Base-by-base conservation (phyloP, 345 rosid genomes). In the Psidium friedrichsthalianum region DNA sequence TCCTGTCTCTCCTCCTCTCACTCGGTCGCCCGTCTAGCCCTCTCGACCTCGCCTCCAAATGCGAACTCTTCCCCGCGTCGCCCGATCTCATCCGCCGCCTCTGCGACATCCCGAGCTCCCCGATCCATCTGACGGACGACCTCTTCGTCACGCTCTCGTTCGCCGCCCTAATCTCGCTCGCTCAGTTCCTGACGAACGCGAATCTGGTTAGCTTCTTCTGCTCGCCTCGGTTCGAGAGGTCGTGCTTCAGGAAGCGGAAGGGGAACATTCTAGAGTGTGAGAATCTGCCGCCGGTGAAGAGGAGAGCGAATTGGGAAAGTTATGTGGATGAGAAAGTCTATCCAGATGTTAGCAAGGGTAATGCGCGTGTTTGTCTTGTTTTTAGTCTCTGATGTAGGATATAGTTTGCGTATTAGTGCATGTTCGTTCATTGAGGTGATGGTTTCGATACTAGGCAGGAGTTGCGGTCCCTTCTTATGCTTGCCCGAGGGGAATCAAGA, bases 31-130 rank as follows among this genome's bases (percentile, higher is more conserved):
- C 95, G 6, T 81, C 89, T n/a, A 82, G 87, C 25, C 92, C 89
- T 18, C 80, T 76, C 5, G 89, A 89, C 15, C 90, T 94, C 86
- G 90, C 92, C 9, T 85, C 90, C 20, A 87, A 74, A 21, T 92
- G 93, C 90, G 69, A 83, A 29, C 88, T 89, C 64, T 91, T 93
- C 87, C 87, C 61, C 16, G 89, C 91, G 8, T 84, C 90, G 25
- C 89, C 94, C 4, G 86, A 88, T 42, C 85, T 88, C 57, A 64
- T 94, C 88, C 83, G 54, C 25, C 88, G 44, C 61, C 93, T 93
- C 84, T 91, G 94, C 89, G 84, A 61, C 24, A 52, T 90, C 84
- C 93, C 93, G 57, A 49, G 87, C 86, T 92, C 97, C 1, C 95
- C 95, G 20, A 87, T 93, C 86, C 44, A 89, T 7, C 87, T 92